Base-by-base conservation (phyloP, 164 flowering plant genomes). In the Kalanchoe fedtschenkoi region DNA sequence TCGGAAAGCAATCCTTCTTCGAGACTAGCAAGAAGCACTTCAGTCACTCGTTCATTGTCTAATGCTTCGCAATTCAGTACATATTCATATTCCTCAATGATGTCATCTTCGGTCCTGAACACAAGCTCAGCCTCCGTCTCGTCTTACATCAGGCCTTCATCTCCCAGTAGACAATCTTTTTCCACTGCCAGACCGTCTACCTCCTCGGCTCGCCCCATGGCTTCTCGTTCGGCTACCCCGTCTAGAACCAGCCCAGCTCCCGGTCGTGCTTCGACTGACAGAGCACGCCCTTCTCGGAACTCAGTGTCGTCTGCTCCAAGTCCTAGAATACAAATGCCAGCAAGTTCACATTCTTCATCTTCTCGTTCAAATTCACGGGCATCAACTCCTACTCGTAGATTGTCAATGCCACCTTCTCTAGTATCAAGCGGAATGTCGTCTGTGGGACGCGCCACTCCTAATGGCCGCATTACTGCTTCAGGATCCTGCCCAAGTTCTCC, bases 61-160 rank as follows among this genome's bases (percentile, higher is more conserved):
- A 78, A 93, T 60, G 71, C 72, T 43, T 66, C 79, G 8, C 83
- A 81, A 53, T 77, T 75, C 67, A 81, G 41, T 53, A 61, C 74
- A 29, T 76, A 75, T 67, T 77, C 74, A 29, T 76, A 75, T 67
- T 77, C 87, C 37, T 83, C 92, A 34, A 79, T 75, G 63, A 78
- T 78, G 74, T 76, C 85, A 34, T 60, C 82, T 43, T 71, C 85
- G 38, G 71, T 87, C 60, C 95, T 90, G 34, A 93, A 85, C 69
- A 90, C 96, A 29, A 93, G 98, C 76, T 86, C 96, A 1, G 84
- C 85, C 42, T 93, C 98, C 0, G 89, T 93, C 38, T 77, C 95
- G 61, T 90, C 98, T 62, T 78, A 81, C 41, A 80, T 72, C 29
- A 78, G 96, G 74, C 95, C 96, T 43, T 83, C 98, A 62, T 81